These are phyloP conservation scores for Populus hybrid DNA, from an alignment of 441 rosid genomes.

Conservation along the genomic window DNA sequence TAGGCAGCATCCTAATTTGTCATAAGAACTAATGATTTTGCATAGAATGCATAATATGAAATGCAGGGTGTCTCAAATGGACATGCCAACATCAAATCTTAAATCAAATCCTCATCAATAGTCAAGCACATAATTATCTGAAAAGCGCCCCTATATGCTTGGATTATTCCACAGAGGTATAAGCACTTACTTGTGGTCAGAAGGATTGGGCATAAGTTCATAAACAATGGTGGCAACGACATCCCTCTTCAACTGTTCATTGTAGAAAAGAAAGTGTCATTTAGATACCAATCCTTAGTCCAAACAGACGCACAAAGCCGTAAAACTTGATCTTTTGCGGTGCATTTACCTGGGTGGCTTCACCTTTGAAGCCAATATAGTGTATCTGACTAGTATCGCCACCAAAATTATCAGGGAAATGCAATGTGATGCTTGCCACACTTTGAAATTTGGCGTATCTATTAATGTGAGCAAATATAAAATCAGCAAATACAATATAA, in stretches of 20 bases:
- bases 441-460: slow-evolving; percentile 91
- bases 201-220: slow-evolving; percentile 89
- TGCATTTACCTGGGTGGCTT: slow-evolving; percentile 78
- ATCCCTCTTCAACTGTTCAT: slow-evolving; percentile 85
- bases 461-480: slow-evolving; percentile 5
- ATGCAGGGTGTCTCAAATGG: background rate
- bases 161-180: background rate
- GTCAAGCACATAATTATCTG: background rate
- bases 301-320: slow-evolving; percentile 2
- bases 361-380: slow-evolving; percentile 91
- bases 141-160: background rate
- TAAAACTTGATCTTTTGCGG: slow-evolving; percentile 15
- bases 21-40: background rate
- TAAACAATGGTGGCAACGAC: slow-evolving; percentile 88
- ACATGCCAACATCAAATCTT: background rate
- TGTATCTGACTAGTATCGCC: slow-evolving; percentile 72
- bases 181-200: slow-evolving; percentile 89
- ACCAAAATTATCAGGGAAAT: slow-evolving; percentile 82
- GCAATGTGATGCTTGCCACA: slow-evolving; percentile 78
- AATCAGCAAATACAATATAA: slow-evolving; percentile 13
- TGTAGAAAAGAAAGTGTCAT: slow-evolving; percentile 19
- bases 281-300: background rate
- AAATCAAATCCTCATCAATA: background rate
- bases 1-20: background rate
- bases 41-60: background rate